A percentile compares a stretch with the other conserved stretches of the same genome.
phyloP scores from a whole-genome alignment of 345 rosid species.

The Salix exigua region DNA sequence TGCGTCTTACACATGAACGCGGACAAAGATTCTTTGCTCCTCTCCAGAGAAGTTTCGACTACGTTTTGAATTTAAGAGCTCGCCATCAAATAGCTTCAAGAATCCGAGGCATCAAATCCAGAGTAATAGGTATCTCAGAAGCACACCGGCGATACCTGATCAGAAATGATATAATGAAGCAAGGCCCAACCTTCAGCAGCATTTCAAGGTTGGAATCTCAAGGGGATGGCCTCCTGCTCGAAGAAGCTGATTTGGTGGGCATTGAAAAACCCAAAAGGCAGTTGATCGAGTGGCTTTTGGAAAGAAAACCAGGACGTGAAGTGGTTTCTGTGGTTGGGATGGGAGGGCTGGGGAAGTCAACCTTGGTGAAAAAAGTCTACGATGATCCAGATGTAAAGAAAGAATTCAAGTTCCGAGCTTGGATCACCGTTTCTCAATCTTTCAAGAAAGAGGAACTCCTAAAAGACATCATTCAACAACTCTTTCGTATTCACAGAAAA shows the following conservation, averaged over 20 bases:
- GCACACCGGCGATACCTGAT: constrained; percentile 13
- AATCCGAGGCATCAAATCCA: constrained; percentile 10
- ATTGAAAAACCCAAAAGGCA: constrained; percentile 14
- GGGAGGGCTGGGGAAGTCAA: constrained; percentile 21
- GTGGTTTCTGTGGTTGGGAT: constrained; percentile 15
- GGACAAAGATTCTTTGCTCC: background rate
- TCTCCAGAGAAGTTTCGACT: background rate
- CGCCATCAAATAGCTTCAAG: constrained; percentile 23
- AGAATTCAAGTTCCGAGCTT: constrained; percentile 16
- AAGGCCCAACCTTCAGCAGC: background rate
- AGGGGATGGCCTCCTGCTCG: constrained; percentile 30
- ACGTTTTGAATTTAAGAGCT: constrained; percentile 13
- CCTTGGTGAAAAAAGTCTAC: constrained; percentile 14
- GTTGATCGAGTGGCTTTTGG: constrained; percentile 15
- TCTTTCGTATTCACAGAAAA: constrained; percentile 3
- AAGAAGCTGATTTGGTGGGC: constrained; percentile 22
- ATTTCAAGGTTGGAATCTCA: background rate
- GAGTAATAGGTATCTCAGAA: constrained; percentile 4
- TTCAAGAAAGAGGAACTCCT: constrained; percentile 10
- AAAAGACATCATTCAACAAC: constrained; percentile 12
- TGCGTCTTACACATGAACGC: constrained; percentile 3
- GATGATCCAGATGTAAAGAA: constrained; percentile 15
- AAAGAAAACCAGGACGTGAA: background rate
- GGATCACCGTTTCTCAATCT: constrained; percentile 17
- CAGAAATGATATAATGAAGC: constrained; percentile 10